These are phyloP conservation scores for Cyanodermella asteris DNA, from an alignment of 2,329 filamentous ascomycete genomes.

Conservation along the genomic window DNA sequence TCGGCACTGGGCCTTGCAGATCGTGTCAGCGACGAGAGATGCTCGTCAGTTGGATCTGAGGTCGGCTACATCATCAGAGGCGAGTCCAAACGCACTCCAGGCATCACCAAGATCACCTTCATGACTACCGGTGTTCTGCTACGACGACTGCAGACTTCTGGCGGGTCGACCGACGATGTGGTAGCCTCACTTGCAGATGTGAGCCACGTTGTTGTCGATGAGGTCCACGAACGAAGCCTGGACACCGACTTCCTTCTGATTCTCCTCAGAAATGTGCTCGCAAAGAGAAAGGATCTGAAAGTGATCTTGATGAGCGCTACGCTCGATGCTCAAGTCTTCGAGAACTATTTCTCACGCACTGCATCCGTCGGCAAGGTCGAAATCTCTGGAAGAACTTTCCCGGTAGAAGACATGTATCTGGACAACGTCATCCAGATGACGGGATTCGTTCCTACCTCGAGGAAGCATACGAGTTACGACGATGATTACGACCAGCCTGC, in stretches of 20 bases:
- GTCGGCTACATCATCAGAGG: conserved; percentile 83
- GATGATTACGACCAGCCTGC: conserved; percentile 16
- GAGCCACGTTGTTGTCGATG: conserved; percentile 86
- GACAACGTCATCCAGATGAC: conserved; percentile 71
- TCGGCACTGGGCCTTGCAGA: conserved; percentile 87
- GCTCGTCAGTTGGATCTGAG: conserved; percentile 59
- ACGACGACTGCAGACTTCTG: conserved; percentile 73
- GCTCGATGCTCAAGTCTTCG: conserved; percentile 69
- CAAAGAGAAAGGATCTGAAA: conserved; percentile 55
- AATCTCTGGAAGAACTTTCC: conserved; percentile 73
- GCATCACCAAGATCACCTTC: conserved; percentile 73
- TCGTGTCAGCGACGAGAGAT: conserved; percentile 81
- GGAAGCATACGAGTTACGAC: conserved; percentile 15
- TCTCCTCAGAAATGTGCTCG: conserved; percentile 62
- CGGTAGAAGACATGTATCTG: conserved; percentile 73
- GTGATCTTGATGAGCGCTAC: conserved; percentile 93
- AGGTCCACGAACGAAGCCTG: conserved; percentile 85
- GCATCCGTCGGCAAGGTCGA: conserved; percentile 58
- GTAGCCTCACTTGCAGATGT: conserved; percentile 67
- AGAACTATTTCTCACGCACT: conserved; percentile 55
- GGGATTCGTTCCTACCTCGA: conserved; percentile 34
- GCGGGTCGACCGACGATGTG: conserved; percentile 58
- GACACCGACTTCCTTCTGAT: conserved; percentile 89
- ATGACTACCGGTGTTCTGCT: conserved; percentile 89
- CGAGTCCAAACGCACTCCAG: conserved; percentile 52